Evolutionary conservation across 2,329 filamentous ascomycete species (phyloP).

Genomic region (Claviceps sp.): DNA sequence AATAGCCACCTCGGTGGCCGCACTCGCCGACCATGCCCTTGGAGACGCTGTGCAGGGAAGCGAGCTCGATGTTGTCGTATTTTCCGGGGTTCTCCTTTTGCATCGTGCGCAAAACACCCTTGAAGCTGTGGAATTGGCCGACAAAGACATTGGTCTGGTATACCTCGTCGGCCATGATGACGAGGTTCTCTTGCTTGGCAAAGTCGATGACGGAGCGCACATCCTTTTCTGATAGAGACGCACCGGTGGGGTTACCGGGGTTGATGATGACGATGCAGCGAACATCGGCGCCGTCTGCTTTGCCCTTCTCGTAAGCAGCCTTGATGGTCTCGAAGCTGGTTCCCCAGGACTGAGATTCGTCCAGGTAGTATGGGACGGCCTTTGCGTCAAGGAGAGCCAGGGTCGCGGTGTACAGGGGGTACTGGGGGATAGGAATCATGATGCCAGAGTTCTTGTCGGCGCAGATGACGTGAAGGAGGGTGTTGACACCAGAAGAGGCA

Average conservation of each 20-base stretch:
- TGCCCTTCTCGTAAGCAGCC: conserved; percentile 58
- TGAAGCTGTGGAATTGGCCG: conserved; percentile 92
- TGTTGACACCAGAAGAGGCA: conserved; percentile 90
- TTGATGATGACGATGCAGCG: conserved; percentile 96
- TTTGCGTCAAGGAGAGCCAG: conserved; percentile 72
- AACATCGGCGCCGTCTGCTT: conserved; percentile 66
- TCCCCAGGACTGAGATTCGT: conserved; percentile 77
- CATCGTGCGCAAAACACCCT: conserved; percentile 68
- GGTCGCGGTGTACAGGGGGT: conserved; percentile 92
- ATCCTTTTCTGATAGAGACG: conserved; percentile 65
- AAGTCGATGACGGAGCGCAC: conserved; percentile 78
- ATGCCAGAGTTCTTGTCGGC: conserved; percentile 64
- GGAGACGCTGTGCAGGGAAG: conserved; percentile 81
- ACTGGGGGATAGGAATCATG: conserved; percentile 91
- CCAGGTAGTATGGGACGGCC: conserved; percentile 85
- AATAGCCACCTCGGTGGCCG: conserved; percentile 93
- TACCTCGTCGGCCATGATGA: conserved; percentile 90
- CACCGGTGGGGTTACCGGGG: conserved; percentile 93
- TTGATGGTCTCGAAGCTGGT: conserved; percentile 74
- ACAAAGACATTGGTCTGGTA: conserved; percentile 98
- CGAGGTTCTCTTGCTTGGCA: conserved; percentile 70
- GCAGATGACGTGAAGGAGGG: conserved; percentile 81
- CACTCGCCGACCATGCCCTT: conserved; percentile 99
- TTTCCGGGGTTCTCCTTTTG: conserved; percentile 61
- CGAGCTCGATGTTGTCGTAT: conserved; percentile 79